Conservation (phyloP, 352 stramenopile genomes). For the Aphanomyces stellatus region DNA sequence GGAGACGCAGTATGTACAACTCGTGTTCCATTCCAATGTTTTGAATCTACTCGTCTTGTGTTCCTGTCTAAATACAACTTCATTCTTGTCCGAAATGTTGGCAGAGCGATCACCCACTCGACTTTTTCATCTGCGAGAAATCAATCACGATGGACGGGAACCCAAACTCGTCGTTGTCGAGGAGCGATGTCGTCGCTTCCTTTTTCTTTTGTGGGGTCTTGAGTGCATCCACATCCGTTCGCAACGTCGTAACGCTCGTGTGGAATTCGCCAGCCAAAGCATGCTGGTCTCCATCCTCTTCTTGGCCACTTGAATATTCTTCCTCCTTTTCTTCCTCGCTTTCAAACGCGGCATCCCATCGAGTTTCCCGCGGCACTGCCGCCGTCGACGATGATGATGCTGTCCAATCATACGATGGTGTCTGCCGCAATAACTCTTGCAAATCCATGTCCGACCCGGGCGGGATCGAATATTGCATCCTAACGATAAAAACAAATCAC, state of each 20-base stretch:
- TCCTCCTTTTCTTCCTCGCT: conserved; percentile 4
- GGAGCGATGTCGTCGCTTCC: neutral
- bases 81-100: neutral
- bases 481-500: neutral
- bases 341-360: neutral
- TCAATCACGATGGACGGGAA: conserved; percentile 15
- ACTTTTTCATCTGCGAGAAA: conserved; percentile 7
- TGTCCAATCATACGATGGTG: neutral
- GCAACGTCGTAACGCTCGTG: neutral
- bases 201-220: conserved; percentile 16
- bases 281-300: neutral
- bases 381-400: neutral
- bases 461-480: neutral
- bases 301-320: neutral
- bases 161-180: conserved; percentile 5
- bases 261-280: neutral
- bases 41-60: no score
- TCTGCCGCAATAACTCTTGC: neutral
- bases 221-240: neutral
- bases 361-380: neutral
- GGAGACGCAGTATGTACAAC: no score
- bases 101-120: no score
- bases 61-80: neutral
- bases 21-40: no score
- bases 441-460: neutral